phyloP scores from a whole-genome alignment of 805 yeast species.

The Kuraishia borneana region DNA sequence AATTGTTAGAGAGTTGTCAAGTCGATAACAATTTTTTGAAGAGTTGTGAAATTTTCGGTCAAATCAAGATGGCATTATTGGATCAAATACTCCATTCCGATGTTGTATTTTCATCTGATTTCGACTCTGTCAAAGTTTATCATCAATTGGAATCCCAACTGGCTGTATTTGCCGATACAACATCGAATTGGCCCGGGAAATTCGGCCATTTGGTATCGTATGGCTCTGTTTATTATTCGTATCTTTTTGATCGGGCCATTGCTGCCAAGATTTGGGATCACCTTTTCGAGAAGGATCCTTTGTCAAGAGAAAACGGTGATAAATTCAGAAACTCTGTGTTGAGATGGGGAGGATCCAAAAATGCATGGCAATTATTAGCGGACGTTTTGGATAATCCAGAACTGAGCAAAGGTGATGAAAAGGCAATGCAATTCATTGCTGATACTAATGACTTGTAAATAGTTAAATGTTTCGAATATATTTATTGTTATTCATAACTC shows the following conservation, averaged over 20 bases:
- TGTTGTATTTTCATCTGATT: constrained; percentile 24
- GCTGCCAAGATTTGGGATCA: constrained; percentile 78
- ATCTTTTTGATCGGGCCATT: constrained; percentile 83
- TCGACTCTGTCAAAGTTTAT: constrained; percentile 53
- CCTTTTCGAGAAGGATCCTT: constrained; percentile 61
- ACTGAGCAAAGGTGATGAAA: constrained; percentile 52
- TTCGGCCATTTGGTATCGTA: constrained; percentile 90
- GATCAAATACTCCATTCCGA: constrained; percentile 70
- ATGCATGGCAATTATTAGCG: constrained; percentile 81
- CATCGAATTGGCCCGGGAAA: constrained; percentile 85
- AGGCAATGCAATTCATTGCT: constrained; percentile 55
- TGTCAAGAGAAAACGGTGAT: constrained; percentile 64
- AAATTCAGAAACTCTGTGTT: constrained; percentile 59
- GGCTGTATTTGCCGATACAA: constrained; percentile 52
- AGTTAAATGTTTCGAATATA: neutral
- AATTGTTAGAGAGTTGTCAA: constrained; percentile 39
- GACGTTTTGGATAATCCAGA: constrained; percentile 60
- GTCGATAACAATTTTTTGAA: constrained; percentile 40
- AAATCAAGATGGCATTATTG: constrained; percentile 78
- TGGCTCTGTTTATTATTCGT: constrained; percentile 90
- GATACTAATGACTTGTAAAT: constrained; percentile 4
- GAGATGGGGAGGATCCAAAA: constrained; percentile 89
- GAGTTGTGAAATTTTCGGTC: constrained; percentile 72
- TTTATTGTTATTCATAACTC: neutral
- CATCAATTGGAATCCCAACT: constrained; percentile 51